A percentile compares a stretch with the other conserved stretches of the same genome.
These are phyloP conservation scores for Diaporthe sp. DNA, from an alignment of 2,329 filamentous ascomycete genomes.

Conservation along the genomic window DNA sequence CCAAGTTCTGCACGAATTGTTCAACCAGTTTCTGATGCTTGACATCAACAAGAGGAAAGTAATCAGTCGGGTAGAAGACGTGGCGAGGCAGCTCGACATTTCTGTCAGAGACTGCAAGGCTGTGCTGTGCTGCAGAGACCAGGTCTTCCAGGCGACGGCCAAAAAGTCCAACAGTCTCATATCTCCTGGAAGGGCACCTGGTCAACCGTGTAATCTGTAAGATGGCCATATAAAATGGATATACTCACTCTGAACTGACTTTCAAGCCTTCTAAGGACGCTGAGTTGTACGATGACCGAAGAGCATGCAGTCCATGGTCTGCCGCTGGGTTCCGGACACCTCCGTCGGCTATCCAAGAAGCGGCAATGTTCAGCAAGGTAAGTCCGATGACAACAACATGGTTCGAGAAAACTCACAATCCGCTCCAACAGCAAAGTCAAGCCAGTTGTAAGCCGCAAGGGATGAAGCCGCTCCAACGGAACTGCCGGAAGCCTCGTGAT, in stretches of 20 bases:
- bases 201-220: not conserved
- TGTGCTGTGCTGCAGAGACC: conserved; percentile 20
- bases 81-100: not conserved
- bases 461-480: conserved; percentile 38
- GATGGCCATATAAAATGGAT: not conserved
- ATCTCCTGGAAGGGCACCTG: conserved; percentile 18
- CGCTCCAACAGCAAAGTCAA: conserved; percentile 39
- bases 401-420: conserved; percentile 45
- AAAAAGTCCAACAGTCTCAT: conserved; percentile 30
- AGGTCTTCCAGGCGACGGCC: conserved; percentile 26
- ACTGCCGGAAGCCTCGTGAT: conserved; percentile 38
- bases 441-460: conserved; percentile 40
- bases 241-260: conserved; percentile 30
- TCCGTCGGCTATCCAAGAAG: conserved; percentile 10
- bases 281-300: conserved; percentile 26
- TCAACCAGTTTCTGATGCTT: conserved; percentile 27
- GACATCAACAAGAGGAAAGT: conserved; percentile 23
- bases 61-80: conserved; percentile 29
- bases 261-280: conserved; percentile 22
- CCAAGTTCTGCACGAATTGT: conserved; percentile 26
- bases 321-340: conserved; percentile 27
- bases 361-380: not conserved
- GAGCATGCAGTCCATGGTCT: conserved; percentile 30
- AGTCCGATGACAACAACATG: conserved; percentile 38
- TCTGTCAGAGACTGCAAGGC: conserved; percentile 12